These are phyloP conservation scores for Pythium vanterpoolii DNA, from an alignment of 352 stramenopile genomes.

Conservation along the genomic window DNA sequence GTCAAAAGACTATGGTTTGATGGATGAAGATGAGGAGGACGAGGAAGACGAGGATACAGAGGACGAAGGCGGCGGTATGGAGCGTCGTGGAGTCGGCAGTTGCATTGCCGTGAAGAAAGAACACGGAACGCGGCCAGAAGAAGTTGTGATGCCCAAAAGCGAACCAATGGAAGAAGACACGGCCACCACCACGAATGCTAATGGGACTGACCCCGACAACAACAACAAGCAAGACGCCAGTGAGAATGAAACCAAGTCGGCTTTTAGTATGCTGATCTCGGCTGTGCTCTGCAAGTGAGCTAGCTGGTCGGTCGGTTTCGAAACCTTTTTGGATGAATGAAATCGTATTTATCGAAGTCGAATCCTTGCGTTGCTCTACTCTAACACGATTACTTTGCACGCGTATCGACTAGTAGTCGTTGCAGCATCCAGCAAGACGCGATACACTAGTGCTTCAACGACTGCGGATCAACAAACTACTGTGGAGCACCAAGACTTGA, in stretches of 20 bases:
- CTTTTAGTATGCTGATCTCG: constrained; percentile 48
- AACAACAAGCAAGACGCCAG: constrained; percentile 7
- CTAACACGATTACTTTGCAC: too few relatives aligned
- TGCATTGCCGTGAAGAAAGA: constrained; percentile 14
- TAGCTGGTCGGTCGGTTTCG: too few relatives aligned
- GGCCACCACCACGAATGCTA: too few relatives aligned
- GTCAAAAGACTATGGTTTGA: constrained; percentile 57
- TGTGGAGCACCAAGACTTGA: too few relatives aligned
- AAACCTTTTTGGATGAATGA: too few relatives aligned
- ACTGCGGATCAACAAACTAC: too few relatives aligned
- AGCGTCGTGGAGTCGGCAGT: not conserved
- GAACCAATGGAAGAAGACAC: not conserved
- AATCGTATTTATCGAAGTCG: too few relatives aligned
- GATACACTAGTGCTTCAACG: too few relatives aligned
- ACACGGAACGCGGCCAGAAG: not conserved
- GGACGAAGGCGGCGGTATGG: not conserved
- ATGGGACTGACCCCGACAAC: not conserved
- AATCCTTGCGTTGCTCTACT: too few relatives aligned
- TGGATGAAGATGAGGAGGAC: constrained; percentile 37
- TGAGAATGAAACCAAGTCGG: constrained; percentile 15
- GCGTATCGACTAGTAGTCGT: too few relatives aligned
- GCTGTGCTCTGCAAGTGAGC: constrained; percentile 40
- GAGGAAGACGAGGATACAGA: constrained; percentile 19
- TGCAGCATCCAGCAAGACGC: too few relatives aligned
- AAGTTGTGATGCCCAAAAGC: not conserved